phyloP scores from a whole-genome alignment of 1,284 basidiomycete genomes.

The Cutaneotrichosporon dermatis region DNA sequence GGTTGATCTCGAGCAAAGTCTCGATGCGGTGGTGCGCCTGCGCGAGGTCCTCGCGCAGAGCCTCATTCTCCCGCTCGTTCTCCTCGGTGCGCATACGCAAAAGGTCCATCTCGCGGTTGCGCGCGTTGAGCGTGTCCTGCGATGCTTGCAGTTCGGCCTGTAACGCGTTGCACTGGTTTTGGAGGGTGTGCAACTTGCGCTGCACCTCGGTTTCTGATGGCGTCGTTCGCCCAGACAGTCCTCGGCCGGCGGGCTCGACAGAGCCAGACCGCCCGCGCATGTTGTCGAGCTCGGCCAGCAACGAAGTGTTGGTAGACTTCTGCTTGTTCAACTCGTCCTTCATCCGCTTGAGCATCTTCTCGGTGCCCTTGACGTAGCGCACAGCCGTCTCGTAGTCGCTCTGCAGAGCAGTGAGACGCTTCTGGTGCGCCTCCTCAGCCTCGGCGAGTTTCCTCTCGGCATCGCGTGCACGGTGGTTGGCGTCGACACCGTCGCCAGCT shows the following conservation, averaged over 20 bases:
- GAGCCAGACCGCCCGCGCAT: conserved; percentile 58
- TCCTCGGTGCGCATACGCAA: conserved; percentile 43
- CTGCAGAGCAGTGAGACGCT: conserved; percentile 66
- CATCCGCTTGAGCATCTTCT: conserved; percentile 98
- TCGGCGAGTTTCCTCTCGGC: conserved; percentile 72
- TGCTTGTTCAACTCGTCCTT: conserved; percentile 89
- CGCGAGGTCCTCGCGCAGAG: conserved; percentile 66
- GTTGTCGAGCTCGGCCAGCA: conserved; percentile 74
- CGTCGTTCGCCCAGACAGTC: conserved; percentile 73
- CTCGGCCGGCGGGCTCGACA: conserved; percentile 54
- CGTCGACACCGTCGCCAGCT: conserved; percentile 11
- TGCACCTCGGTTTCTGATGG: conserved; percentile 58
- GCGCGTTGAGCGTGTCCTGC: conserved; percentile 68
- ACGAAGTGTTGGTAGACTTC: conserved; percentile 68
- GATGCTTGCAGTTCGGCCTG: conserved; percentile 71
- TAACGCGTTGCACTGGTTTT: conserved; percentile 65
- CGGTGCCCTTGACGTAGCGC: conserved; percentile 70
- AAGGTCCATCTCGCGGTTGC: conserved; percentile 68
- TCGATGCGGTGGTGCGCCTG: conserved; percentile 61
- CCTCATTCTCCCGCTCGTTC: conserved; percentile 40
- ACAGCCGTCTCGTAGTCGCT: conserved; percentile 74
- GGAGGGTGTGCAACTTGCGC: conserved; percentile 69
- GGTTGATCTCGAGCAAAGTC: conserved; percentile 40
- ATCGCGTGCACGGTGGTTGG: conserved; percentile 52
- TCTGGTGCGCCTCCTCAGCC: conserved; percentile 69